Base-by-base conservation (phyloP, 2,329 filamentous ascomycete species). In the Cladosporium velox region DNA sequence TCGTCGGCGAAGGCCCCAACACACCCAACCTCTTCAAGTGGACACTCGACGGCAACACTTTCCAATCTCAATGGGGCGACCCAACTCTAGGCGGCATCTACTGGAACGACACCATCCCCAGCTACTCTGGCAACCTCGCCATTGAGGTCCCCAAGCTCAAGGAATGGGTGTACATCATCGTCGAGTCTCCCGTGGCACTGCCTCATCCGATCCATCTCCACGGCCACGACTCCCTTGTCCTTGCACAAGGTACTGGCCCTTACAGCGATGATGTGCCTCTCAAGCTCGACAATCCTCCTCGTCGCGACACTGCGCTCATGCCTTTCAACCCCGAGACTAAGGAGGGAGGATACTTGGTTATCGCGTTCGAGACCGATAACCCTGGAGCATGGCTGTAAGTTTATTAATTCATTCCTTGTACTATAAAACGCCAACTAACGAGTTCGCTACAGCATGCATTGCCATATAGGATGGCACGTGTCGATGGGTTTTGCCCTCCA, bases 81-180 rank as follows among this genome's bases (percentile, higher is more conserved):
- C 79, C 80, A 26, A 79, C 65, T 14, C 51, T 66, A 12, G 51
- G 58, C 21, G 41, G 44, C 30, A 35, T 66, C n/a, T 76, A 68
- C 35, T 68, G 75, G 26, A 76, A 77, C 62, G 74, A 74, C 55
- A 76, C 73, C 6, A 72, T 77, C 1, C 79, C 75, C 28, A 71
- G 67, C 10, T 76, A 77, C 70, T 70, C 69, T 64, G 79, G 78
- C 35, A 74, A 77, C 38, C 74, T 80, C 10, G 73, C 76, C 54
- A 74, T 79, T 64, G 72, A 76, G 41, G 71, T 78, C 4, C 73
- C 75, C 21, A 73, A 75, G 7, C 70, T 73, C 14, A 72, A 71
- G 47, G 69, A 81, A 71, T 76, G 74, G 73, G 78, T 81, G 67
- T 82, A 82, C 70, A 75, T 81, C 72, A 77, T 82, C 61, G 80